phyloP scores from a whole-genome alignment of 345 rosid species.

The Gossypium mustelinum region DNA sequence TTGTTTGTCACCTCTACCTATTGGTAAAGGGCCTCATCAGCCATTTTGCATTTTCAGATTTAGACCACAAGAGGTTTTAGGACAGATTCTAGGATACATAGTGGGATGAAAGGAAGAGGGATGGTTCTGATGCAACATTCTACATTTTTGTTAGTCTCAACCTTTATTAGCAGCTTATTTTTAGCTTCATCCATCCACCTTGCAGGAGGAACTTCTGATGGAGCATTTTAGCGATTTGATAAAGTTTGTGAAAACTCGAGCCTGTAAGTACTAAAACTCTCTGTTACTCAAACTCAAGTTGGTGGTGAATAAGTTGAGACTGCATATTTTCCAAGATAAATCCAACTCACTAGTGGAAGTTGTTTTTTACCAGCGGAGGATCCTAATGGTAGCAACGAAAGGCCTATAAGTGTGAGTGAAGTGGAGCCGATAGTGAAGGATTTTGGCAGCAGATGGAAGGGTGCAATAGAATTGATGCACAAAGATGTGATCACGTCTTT shows the following conservation, averaged over 20 bases:
- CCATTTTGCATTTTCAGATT: background rate
- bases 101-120: background rate
- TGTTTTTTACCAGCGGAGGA: slow-evolving; percentile 63
- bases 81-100: background rate
- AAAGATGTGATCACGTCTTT: slow-evolving; percentile 97
- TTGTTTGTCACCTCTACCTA: background rate
- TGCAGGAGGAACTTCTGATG: slow-evolving; percentile 84
- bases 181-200: background rate
- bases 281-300: background rate
- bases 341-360: background rate
- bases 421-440: slow-evolving; percentile 86
- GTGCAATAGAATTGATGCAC: slow-evolving; percentile 95
- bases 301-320: background rate
- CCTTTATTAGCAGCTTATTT: background rate
- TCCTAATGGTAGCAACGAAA: slow-evolving; percentile 54
- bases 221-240: slow-evolving; percentile 92
- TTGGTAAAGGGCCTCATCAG: background rate
- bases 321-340: too few species aligned
- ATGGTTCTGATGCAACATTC: background rate
- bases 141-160: background rate
- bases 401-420: slow-evolving; percentile 62
- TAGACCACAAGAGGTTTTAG: background rate
- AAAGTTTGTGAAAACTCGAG: slow-evolving; percentile 84
- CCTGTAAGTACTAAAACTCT: slow-evolving; percentile 51
- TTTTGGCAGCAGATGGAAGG: slow-evolving; percentile 87